These are phyloP conservation scores for Tardiomyces blankii DNA, from an alignment of 1,139 yeast genomes.

Conservation along the genomic window DNA sequence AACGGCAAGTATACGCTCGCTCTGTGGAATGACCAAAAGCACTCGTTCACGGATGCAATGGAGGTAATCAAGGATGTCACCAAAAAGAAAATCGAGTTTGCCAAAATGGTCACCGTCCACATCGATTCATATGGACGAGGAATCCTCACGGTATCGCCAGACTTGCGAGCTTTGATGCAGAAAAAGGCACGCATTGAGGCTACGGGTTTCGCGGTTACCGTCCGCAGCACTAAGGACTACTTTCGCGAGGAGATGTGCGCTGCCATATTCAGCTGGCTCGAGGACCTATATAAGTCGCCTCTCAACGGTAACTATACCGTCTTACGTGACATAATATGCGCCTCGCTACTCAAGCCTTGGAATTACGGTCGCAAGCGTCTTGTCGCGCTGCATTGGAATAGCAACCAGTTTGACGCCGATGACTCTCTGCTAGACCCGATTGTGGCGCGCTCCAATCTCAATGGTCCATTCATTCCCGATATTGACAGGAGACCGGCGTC, in stretches of 20 bases:
- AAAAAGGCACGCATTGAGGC: slow-evolving; percentile 43
- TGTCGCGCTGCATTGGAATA: not conserved
- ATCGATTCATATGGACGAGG: slow-evolving; percentile 63
- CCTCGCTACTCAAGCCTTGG: slow-evolving; percentile 48
- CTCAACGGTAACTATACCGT: slow-evolving; percentile 39
- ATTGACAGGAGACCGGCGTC: too few species aligned
- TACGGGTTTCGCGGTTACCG: slow-evolving; percentile 58
- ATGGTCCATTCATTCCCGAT: too few species aligned
- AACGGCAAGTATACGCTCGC: slow-evolving; percentile 42
- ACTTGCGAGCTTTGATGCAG: slow-evolving; percentile 39
- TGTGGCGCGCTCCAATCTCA: too few species aligned
- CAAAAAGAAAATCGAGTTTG: slow-evolving; percentile 53
- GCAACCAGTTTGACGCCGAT: too few species aligned
- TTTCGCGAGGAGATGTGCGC: slow-evolving; percentile 78
- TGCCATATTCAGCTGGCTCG: slow-evolving; percentile 56
- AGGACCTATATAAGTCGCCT: slow-evolving; percentile 46
- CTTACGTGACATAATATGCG: slow-evolving; percentile 43
- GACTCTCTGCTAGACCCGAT: too few species aligned
- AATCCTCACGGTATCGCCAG: slow-evolving; percentile 46
- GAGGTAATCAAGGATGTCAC: slow-evolving; percentile 57
- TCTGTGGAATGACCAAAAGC: slow-evolving; percentile 69
- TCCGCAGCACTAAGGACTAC: slow-evolving; percentile 55
- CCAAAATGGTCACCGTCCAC: slow-evolving; percentile 58
- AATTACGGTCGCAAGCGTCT: slow-evolving; percentile 18
- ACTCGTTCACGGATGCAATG: slow-evolving; percentile 65